Evolutionary conservation across 345 rosid genomes (phyloP).

Genomic region (Euphorbia lathyris): DNA sequence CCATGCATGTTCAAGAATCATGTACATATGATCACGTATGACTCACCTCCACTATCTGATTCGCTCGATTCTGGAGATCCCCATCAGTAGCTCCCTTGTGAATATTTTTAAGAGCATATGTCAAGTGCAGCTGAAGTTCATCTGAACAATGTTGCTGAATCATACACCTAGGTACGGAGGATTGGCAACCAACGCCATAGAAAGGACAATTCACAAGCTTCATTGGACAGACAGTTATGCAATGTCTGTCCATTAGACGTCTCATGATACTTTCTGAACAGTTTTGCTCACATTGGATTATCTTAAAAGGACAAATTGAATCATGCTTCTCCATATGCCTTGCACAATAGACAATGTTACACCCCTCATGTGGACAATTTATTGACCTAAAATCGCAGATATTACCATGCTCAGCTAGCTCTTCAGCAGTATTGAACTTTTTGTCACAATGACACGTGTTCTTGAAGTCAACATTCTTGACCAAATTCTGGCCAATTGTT

Average conservation of each 20-base stretch:
- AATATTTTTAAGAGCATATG: constrained; percentile 49
- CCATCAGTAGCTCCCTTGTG: constrained; percentile 55
- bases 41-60: constrained; percentile 57
- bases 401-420: constrained; percentile 44
- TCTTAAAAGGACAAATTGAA: constrained; percentile 69
- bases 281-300: constrained; percentile 76
- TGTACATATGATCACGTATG: neutral
- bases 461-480: constrained; percentile 76
- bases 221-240: constrained; percentile 85
- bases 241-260: constrained; percentile 85
- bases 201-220: constrained; percentile 83
- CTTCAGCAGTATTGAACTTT: constrained; percentile 52
- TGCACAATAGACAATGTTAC: constrained; percentile 47
- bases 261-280: constrained; percentile 66
- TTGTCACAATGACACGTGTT: constrained; percentile 57
- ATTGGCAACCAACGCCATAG: constrained; percentile 65
- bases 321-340: constrained; percentile 65
- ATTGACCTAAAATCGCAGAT: constrained; percentile 57
- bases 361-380: constrained; percentile 71
- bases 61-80: constrained; percentile 47
- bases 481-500: constrained; percentile 49
- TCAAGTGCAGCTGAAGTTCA: constrained; percentile 55
- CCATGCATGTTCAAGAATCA: neutral
- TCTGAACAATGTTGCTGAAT: constrained; percentile 51
- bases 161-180: constrained; percentile 47